phyloP scores from a whole-genome alignment of 2,329 filamentous ascomycete genomes.

The Neophaeococcomyces aloes region DNA sequence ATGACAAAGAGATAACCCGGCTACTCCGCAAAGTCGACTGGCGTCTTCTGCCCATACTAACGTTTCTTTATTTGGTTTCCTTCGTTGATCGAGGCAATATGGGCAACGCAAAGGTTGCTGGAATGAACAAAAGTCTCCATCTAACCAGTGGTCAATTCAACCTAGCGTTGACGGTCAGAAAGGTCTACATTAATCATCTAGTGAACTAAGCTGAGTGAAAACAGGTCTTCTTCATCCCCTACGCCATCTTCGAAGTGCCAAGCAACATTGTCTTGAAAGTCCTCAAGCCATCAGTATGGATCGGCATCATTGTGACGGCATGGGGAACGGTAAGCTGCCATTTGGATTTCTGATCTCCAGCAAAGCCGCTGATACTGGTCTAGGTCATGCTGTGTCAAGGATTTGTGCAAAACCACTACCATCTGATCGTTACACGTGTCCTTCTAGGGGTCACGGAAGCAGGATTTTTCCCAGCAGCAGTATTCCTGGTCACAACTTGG shows the following conservation, averaged over 20 bases:
- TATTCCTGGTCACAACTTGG: constrained; percentile 34
- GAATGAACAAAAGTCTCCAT: constrained; percentile 41
- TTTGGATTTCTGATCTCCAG: neutral
- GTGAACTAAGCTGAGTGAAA: constrained; percentile 2
- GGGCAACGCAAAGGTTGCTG: constrained; percentile 45
- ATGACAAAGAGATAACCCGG: constrained; percentile 11
- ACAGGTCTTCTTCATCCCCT: constrained; percentile 21
- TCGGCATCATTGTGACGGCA: constrained; percentile 13
- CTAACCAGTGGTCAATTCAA: constrained; percentile 39
- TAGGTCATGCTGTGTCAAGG: constrained; percentile 17
- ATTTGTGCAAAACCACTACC: constrained; percentile 30
- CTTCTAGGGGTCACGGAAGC: constrained; percentile 36
- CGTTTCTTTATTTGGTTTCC: constrained; percentile 28
- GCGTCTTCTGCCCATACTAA: constrained; percentile 34
- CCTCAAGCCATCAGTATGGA: constrained; percentile 15
- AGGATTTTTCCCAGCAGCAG: constrained; percentile 45
- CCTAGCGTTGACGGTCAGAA: constrained; percentile 39
- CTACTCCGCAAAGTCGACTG: constrained; percentile 36
- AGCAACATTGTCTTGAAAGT: constrained; percentile 40
- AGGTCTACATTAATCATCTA: no score
- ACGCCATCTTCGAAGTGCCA: constrained; percentile 29
- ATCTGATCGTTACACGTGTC: constrained; percentile 36
- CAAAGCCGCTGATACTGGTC: neutral
- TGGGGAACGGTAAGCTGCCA: constrained; percentile 33
- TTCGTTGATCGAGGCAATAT: constrained; percentile 44